phyloP scores from a whole-genome alignment of 2,329 filamentous ascomycete species.

The Hyphodiscus sp. region DNA sequence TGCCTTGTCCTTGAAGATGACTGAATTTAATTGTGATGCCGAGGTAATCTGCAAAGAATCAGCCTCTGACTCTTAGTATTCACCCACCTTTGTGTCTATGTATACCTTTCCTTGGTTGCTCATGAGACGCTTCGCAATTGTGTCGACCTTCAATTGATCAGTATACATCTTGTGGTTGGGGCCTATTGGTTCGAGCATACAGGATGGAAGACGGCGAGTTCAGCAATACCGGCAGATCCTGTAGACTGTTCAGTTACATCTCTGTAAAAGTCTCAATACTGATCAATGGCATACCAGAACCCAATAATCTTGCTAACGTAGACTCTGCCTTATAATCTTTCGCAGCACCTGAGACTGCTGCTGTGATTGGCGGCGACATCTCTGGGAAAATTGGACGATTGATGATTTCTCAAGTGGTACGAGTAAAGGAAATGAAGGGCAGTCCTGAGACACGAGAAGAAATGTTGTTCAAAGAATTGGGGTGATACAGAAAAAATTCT shows the following conservation, averaged over 20 bases:
- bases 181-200: conserved; percentile 40
- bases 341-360: conserved; percentile 32
- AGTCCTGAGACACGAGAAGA: not conserved
- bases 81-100: conserved; percentile 9
- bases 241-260: conserved; percentile 14
- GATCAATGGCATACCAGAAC: conserved; percentile 62
- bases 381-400: conserved; percentile 3
- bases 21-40: conserved; percentile 66
- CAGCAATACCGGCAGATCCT: conserved; percentile 91
- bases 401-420: not conserved
- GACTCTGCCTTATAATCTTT: conserved; percentile 78
- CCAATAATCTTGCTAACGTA: conserved; percentile 77
- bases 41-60: conserved; percentile 43
- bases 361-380: conserved; percentile 21
- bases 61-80: conserved; percentile 12
- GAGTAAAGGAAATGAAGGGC: not conserved
- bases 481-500: too few relatives aligned
- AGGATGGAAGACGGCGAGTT: conserved; percentile 88
- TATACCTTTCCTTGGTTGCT: conserved; percentile 81
- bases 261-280: not conserved
- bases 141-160: conserved; percentile 67
- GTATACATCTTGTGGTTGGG: conserved; percentile 11
- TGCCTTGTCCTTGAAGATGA: conserved; percentile 92
- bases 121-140: conserved; percentile 98
- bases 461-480: not conserved